phyloP scores from a whole-genome alignment of 2,329 filamentous ascomycete genomes.

The Bisporella sp. region DNA sequence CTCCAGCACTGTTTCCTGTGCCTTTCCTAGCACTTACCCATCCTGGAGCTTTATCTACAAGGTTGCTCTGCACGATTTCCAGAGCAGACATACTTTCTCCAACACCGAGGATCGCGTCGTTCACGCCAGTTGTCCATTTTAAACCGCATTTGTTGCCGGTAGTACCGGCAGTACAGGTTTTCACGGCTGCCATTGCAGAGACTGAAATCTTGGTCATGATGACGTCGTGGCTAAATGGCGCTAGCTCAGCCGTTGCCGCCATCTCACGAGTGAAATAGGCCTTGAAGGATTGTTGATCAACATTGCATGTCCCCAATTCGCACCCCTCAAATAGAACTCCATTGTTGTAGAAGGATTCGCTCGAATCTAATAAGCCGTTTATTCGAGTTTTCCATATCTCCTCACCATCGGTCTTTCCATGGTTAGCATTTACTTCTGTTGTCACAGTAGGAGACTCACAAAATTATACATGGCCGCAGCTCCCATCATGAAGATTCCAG shows the following conservation, averaged over 20 bases:
- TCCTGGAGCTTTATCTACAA: slow-evolving; percentile 28
- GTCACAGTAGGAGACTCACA: slow-evolving; percentile 25
- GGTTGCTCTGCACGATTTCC: slow-evolving; percentile 46
- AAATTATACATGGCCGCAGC: slow-evolving; percentile 40
- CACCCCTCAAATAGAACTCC: slow-evolving; percentile 43
- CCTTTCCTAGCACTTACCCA: slow-evolving; percentile 28
- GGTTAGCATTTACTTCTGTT: background rate
- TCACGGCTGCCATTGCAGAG: slow-evolving; percentile 47
- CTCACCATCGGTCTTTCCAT: slow-evolving; percentile 20
- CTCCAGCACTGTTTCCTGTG: slow-evolving; percentile 34
- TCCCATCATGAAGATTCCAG: slow-evolving; percentile 59
- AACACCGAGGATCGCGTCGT: slow-evolving; percentile 54
- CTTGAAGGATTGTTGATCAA: slow-evolving; percentile 57
- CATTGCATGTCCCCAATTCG: slow-evolving; percentile 51
- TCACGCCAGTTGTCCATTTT: slow-evolving; percentile 45
- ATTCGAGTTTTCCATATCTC: slow-evolving; percentile 49
- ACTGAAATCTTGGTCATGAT: slow-evolving; percentile 46
- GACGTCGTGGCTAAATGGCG: slow-evolving; percentile 46
- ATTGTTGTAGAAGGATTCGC: slow-evolving; percentile 49
- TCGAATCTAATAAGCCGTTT: slow-evolving; percentile 46
- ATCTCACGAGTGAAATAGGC: slow-evolving; percentile 56
- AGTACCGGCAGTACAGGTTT: slow-evolving; percentile 48
- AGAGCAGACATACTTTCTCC: slow-evolving; percentile 67
- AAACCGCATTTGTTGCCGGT: slow-evolving; percentile 54
- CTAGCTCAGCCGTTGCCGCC: slow-evolving; percentile 55